Conservation (phyloP, 352 stramenopile species). For the Phytophthora europaea region DNA sequence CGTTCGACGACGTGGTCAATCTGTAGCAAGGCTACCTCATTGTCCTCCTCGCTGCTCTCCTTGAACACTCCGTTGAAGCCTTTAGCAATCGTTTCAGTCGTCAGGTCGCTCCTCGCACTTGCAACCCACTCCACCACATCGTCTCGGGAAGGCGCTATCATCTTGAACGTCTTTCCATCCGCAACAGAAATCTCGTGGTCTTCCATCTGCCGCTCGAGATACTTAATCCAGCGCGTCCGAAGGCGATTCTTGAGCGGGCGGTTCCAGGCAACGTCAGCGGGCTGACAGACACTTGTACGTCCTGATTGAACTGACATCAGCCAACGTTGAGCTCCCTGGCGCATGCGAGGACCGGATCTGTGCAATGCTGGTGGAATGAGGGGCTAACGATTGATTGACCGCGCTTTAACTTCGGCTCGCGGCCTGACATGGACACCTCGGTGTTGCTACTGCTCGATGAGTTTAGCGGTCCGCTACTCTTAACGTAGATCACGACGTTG, state of each 20-base stretch:
- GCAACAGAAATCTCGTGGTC: neutral
- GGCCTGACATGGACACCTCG: neutral
- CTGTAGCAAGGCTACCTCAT: neutral
- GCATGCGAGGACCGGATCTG: slow-evolving; percentile 1
- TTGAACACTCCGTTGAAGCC: neutral
- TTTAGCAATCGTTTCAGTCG: neutral
- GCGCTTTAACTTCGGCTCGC: neutral
- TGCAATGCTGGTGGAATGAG: slow-evolving; percentile 9
- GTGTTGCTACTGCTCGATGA: slow-evolving; percentile 17
- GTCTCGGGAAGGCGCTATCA: neutral
- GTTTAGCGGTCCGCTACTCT: neutral
- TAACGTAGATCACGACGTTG: slow-evolving; percentile 12
- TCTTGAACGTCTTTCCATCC: neutral
- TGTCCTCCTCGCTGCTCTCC: neutral
- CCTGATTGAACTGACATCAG: slow-evolving; percentile 4
- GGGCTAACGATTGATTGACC: neutral
- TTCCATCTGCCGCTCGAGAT: neutral
- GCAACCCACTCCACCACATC: neutral
- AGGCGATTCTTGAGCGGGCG: neutral
- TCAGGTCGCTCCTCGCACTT: neutral
- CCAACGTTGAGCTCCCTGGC: neutral
- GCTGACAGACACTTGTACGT: slow-evolving; percentile 6
- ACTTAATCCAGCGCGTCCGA: neutral
- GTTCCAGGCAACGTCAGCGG: slow-evolving; percentile 9
- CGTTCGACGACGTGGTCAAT: neutral